Percentiles rank a stretch among this genome's conserved stretches.
These are phyloP conservation scores for Selenicereus undatus DNA, from an alignment of 148 eudicot species.

Conservation along the genomic window DNA sequence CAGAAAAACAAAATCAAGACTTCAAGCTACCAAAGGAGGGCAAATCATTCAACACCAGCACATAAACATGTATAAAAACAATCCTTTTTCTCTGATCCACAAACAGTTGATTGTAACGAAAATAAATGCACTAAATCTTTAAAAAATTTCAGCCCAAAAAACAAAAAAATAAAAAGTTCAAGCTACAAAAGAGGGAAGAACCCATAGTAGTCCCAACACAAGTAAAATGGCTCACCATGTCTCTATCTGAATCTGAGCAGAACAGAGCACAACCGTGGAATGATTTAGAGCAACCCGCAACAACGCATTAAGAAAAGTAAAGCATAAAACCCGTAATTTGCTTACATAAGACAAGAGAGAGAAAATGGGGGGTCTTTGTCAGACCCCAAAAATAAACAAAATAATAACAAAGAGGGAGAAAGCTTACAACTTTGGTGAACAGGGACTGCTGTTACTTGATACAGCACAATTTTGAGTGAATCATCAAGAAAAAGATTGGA, in stretches of 20 bases:
- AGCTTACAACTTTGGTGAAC: conserved; percentile 1
- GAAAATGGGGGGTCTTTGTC: background rate
- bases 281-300: background rate
- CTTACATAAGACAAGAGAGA: background rate
- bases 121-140: background rate
- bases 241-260: background rate
- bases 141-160: background rate
- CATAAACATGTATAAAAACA: background rate
- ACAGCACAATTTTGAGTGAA: background rate
- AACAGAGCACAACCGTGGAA: background rate
- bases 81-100: background rate
- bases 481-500: background rate
- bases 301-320: background rate
- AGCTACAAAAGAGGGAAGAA: background rate
- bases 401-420: background rate
- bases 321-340: background rate
- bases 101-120: background rate
- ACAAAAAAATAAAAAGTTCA: background rate
- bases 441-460: conserved; percentile 1
- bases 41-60: background rate
- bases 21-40: background rate
- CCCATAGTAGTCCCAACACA: background rate
- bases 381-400: background rate
- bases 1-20: background rate
- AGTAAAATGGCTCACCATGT: conserved; percentile 13